Evolutionary conservation across 2,329 filamentous ascomycete genomes (phyloP).

Genomic region (Penicillium sp.): DNA sequence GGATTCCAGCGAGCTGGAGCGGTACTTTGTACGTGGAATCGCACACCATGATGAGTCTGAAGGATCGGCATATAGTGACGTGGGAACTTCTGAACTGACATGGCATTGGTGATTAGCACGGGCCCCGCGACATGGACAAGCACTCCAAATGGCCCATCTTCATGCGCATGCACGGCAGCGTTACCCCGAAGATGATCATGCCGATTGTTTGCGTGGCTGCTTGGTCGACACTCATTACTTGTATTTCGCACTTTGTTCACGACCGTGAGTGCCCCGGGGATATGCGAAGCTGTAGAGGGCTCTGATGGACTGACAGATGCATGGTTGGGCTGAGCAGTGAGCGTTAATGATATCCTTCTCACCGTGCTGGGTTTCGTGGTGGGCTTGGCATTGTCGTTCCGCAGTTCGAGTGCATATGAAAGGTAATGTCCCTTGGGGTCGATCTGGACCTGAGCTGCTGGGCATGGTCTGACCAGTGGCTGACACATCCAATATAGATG

Average conservation of each 20-base stretch:
- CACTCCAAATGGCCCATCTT: constrained; percentile 77
- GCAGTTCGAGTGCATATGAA: constrained; percentile 74
- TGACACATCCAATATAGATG: constrained; percentile 38
- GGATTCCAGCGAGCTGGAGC: constrained; percentile 52
- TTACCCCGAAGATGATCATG: constrained; percentile 70
- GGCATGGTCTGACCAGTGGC: background rate
- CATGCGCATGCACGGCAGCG: constrained; percentile 71
- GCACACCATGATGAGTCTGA: background rate
- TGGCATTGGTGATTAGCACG: constrained; percentile 22
- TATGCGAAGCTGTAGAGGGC: background rate
- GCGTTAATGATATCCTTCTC: constrained; percentile 65
- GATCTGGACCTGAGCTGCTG: background rate
- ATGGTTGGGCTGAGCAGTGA: constrained; percentile 36
- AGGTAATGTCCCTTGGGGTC: no score
- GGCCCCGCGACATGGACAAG: constrained; percentile 65
- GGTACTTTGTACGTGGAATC: constrained; percentile 55
- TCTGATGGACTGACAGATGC: constrained; percentile 4
- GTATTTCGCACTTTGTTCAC: constrained; percentile 50
- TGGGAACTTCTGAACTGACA: constrained; percentile 4
- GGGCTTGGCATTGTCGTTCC: constrained; percentile 73
- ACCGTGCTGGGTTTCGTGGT: constrained; percentile 80
- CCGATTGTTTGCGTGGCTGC: constrained; percentile 60
- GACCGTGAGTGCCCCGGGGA: constrained; percentile 28
- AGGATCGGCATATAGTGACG: background rate
- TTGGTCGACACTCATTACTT: constrained; percentile 66